Percentiles rank a stretch among this genome's conserved stretches.
Conservation (phyloP, 768 basidiomycete genomes). For the Cystobasidium tubakii region DNA sequence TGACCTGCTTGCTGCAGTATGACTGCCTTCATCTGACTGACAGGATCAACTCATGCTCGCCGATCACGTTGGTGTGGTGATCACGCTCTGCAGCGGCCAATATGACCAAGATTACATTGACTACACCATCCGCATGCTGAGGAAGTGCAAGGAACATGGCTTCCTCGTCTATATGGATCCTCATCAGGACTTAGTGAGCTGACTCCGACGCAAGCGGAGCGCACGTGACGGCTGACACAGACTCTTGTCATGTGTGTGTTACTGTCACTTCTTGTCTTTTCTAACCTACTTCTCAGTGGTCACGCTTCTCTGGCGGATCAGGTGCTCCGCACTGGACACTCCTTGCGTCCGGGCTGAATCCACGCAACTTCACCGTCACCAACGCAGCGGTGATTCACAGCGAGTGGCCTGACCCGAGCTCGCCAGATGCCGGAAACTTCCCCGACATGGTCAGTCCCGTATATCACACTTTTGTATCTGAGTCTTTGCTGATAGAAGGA, state of each 20-base stretch:
- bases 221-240: neutral
- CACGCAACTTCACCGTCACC: constrained; percentile 74
- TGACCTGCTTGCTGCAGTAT: neutral
- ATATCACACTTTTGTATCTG: neutral
- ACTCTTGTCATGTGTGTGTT: too few relatives aligned
- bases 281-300: constrained; percentile 61
- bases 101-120: constrained; percentile 90
- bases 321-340: constrained; percentile 94
- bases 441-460: constrained; percentile 64
- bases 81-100: constrained; percentile 60
- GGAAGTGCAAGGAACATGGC: constrained; percentile 84
- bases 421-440: constrained; percentile 64
- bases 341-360: constrained; percentile 80
- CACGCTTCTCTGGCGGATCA: constrained; percentile 87
- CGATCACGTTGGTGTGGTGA: neutral
- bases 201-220: neutral
- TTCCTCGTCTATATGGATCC: constrained; percentile 91
- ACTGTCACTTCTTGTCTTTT: neutral
- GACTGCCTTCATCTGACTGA: neutral
- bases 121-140: constrained; percentile 77
- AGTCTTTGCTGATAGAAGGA: too few relatives aligned
- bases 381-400: constrained; percentile 78
- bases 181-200: constrained; percentile 78
- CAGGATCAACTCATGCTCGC: neutral
- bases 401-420: constrained; percentile 67